Evolutionary conservation across 331 rosid genomes (phyloP), one percentile per base, ranked within the genome.

Genomic region (Phaseolus coccineus): DNA sequence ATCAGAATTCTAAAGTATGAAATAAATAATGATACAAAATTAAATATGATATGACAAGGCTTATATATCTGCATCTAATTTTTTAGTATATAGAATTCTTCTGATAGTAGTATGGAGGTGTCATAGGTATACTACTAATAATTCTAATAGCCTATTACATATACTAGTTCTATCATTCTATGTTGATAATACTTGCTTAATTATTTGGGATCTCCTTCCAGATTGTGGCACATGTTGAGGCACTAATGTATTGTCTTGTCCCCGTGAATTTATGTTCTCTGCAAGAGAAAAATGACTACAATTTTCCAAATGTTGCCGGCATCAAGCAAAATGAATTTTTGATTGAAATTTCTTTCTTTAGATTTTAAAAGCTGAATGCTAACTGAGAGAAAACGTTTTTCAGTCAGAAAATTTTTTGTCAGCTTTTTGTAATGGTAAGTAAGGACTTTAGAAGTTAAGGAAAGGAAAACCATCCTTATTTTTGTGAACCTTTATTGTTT

Each of bases 251-350:
- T 27, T 19, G 22, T 19, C 22, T 19, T 59, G 39, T 28, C 66
- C 40, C 39, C 22, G 5, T 58, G 39, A 27, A 58, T 58, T 11
- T 6, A 12, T n/a, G 30, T 37, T 64, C 27, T 79, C 58, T 37
- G 3, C 33, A 12, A 48, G 48, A 37, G 27, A 7, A 66, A 66
- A 40, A 50, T 15, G 11, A n/a, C 44, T 39, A 11, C 25, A 39
- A 16, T 19, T 66, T 59, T 2, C 58, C 8, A 35, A 11, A 31
- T 25, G 52, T 71, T 74, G 62, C 24, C 16, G 12, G 22, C 14
- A 57, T 71, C 46, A 40, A 51, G 61, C 46, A 19, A 48, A 58
- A 83, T 67, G 39, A 56, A 44, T 44, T 73, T 64, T 31, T 37
- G 13, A 3, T 16, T 56, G 39, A 56, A 61, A 71, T 22, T 46